phyloP scores from a whole-genome alignment of 148 eudicot species.

The Camellia lanceoleosa region DNA sequence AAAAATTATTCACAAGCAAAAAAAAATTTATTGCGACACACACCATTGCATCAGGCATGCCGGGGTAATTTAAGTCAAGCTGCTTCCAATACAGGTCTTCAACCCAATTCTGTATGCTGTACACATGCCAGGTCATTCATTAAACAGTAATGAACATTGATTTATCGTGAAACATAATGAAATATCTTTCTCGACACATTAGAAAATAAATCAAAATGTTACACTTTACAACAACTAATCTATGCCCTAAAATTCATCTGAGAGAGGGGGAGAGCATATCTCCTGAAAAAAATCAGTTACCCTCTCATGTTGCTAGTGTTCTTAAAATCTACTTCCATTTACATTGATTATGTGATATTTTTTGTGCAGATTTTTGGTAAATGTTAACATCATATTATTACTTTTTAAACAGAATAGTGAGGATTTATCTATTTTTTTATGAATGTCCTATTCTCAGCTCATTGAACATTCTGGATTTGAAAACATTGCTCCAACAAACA shows the following conservation, averaged over 20 bases:
- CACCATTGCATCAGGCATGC: conserved; percentile 79
- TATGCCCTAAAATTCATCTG: no score
- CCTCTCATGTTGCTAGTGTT: no score
- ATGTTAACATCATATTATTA: background rate
- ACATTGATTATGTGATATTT: no score
- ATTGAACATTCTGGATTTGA: background rate
- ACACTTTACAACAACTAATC: background rate
- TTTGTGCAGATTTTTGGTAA: no score
- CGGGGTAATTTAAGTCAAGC: conserved; percentile 82
- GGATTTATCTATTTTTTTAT: no score
- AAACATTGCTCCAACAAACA: background rate
- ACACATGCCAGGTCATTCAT: conserved; percentile 8
- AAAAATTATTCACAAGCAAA: background rate
- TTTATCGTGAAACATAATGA: background rate
- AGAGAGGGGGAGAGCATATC: no score
- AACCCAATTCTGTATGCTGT: conserved; percentile 89
- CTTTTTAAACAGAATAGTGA: background rate
- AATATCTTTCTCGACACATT: background rate
- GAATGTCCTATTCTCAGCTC: background rate
- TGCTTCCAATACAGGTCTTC: conserved; percentile 97
- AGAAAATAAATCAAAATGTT: background rate
- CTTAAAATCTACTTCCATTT: no score
- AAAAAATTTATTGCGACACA: conserved; percentile 14
- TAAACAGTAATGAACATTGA: background rate
- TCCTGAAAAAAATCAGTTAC: no score